Conservation (phyloP, 768 basidiomycete genomes). For the Hortiboletus campestris region DNA sequence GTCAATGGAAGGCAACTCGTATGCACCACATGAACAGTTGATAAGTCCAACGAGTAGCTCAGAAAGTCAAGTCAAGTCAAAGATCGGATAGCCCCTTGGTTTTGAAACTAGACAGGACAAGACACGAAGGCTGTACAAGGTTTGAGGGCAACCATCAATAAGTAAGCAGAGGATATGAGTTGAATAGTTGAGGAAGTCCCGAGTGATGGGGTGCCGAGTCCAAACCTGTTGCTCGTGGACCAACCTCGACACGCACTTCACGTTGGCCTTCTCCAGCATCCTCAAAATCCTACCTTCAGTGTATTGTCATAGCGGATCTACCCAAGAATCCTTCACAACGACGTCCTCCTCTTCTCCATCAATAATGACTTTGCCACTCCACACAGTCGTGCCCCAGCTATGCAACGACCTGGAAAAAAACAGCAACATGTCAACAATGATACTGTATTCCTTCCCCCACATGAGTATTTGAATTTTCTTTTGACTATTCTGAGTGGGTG, state of each 20-base stretch:
- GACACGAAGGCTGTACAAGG: background rate
- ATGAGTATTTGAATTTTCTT: background rate
- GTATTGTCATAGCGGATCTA: background rate
- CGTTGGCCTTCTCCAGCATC: background rate
- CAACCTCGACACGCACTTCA: background rate
- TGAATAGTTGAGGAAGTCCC: background rate
- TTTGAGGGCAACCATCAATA: too few relatives aligned
- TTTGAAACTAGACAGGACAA: background rate
- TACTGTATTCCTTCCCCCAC: background rate
- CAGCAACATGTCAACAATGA: background rate
- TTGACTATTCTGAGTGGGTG: background rate
- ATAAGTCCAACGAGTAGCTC: background rate
- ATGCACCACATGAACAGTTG: background rate
- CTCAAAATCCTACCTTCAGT: background rate
- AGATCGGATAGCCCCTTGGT: background rate
- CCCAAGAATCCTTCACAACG: conserved; percentile 3
- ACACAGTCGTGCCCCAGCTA: background rate
- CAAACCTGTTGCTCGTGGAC: conserved; percentile 3
- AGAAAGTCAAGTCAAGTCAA: background rate
- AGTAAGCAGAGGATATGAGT: background rate
- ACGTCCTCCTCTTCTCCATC: background rate
- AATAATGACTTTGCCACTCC: background rate
- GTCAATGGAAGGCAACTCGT: background rate
- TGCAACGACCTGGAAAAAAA: conserved; percentile 1
- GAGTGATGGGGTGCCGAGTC: background rate